phyloP scores from a whole-genome alignment of 108 stramenopile genomes.

The Pseudonitzschia multiseries region DNA sequence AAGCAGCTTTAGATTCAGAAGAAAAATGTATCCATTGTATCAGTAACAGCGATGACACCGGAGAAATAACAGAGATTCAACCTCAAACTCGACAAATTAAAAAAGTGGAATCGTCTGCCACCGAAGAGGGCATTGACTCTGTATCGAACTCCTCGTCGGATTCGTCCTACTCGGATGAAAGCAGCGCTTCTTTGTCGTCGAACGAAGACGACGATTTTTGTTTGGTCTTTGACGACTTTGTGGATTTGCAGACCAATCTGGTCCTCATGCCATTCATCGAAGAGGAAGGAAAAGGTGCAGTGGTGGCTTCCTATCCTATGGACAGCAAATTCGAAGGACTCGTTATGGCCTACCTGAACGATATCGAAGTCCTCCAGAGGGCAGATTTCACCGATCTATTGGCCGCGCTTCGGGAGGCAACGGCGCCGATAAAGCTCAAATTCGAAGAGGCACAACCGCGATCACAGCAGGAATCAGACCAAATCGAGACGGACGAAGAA shows the following conservation, averaged over 20 bases:
- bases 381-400: slow-evolving; percentile 39
- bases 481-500: background rate
- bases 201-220: background rate
- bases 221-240: slow-evolving; percentile 28
- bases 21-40: background rate
- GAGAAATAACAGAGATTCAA: background rate
- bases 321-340: slow-evolving; percentile 16
- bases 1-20: background rate
- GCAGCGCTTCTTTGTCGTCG: background rate
- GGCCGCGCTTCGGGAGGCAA: slow-evolving; percentile 24
- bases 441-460: background rate
- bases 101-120: background rate
- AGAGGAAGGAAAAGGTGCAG: slow-evolving; percentile 44
- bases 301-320: slow-evolving; percentile 10
- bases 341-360: background rate
- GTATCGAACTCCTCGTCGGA: background rate
- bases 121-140: background rate
- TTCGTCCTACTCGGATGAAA: background rate
- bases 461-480: background rate
- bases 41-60: background rate
- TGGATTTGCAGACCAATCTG: slow-evolving; percentile 40
- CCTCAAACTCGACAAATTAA: background rate
- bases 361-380: slow-evolving; percentile 15
- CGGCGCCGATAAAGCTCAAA: slow-evolving; percentile 19
- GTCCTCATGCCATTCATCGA: slow-evolving; percentile 39